Evolutionary conservation across 164 flowering plant genomes (phyloP).

Genomic region (Buxus sempervirens): DNA sequence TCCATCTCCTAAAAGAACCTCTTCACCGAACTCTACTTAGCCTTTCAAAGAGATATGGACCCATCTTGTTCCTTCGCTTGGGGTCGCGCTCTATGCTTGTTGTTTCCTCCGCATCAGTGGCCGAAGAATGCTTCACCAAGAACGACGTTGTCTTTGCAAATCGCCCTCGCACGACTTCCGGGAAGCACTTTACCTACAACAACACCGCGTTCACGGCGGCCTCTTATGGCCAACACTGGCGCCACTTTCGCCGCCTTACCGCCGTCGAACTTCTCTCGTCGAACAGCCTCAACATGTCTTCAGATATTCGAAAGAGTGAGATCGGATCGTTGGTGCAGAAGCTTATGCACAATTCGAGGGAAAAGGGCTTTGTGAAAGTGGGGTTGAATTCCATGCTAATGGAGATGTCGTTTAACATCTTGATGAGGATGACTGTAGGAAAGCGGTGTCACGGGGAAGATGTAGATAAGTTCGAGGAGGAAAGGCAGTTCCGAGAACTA

Average conservation of each 20-base stretch:
- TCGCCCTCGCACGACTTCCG: constrained; percentile 27
- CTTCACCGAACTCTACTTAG: constrained; percentile 19
- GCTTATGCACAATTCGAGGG: background rate
- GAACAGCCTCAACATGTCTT: constrained; percentile 11
- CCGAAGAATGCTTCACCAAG: constrained; percentile 35
- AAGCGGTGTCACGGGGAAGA: constrained; percentile 24
- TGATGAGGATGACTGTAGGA: constrained; percentile 21
- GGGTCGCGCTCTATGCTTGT: constrained; percentile 32
- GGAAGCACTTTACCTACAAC: constrained; percentile 27
- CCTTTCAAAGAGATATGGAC: constrained; percentile 26
- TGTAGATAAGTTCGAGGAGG: constrained; percentile 19
- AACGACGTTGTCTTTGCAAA: constrained; percentile 35
- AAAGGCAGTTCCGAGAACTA: constrained; percentile 10
- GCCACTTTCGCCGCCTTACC: constrained; percentile 24
- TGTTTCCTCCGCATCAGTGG: constrained; percentile 29
- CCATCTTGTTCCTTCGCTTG: constrained; percentile 24
- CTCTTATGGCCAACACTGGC: constrained; percentile 43
- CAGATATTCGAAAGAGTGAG: constrained; percentile 8
- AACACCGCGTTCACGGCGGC: constrained; percentile 19
- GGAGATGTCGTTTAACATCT: constrained; percentile 19
- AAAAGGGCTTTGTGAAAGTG: background rate
- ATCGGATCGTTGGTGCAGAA: constrained; percentile 13
- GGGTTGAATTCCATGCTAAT: constrained; percentile 7
- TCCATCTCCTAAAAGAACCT: constrained; percentile 31
- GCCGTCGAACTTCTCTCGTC: constrained; percentile 16